These are phyloP conservation scores for Coriolopsis trogii DNA, from an alignment of 1,284 basidiomycete species.

Conservation along the genomic window DNA sequence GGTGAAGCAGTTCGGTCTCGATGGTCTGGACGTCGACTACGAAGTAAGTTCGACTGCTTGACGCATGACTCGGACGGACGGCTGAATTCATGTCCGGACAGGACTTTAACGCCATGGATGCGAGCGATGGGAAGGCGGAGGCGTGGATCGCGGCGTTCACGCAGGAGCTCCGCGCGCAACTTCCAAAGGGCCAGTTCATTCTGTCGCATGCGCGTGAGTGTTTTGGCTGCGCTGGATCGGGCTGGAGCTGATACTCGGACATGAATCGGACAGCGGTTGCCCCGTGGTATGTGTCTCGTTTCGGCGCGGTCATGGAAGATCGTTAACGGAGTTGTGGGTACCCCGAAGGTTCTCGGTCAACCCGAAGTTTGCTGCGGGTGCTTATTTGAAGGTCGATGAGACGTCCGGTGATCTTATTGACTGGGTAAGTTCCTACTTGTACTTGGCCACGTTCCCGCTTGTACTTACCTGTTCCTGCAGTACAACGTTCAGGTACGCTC, in stretches of 20 bases:
- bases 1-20: slow-evolving; percentile 51
- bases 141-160: slow-evolving; percentile 49
- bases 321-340: slow-evolving; percentile 2
- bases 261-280: slow-evolving; percentile 43
- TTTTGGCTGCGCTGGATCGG: not conserved
- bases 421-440: slow-evolving; percentile 32
- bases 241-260: not conserved
- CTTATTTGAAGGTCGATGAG: slow-evolving; percentile 58
- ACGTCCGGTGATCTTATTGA: slow-evolving; percentile 52
- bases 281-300: slow-evolving; percentile 42
- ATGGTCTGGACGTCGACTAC: slow-evolving; percentile 63
- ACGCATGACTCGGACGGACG: not conserved
- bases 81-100: slow-evolving; percentile 21
- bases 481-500: slow-evolving; percentile 48
- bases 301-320: slow-evolving; percentile 1
- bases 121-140: slow-evolving; percentile 41
- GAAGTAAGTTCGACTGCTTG: slow-evolving; percentile 40
- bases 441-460: not conserved
- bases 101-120: slow-evolving; percentile 52
- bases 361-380: slow-evolving; percentile 53
- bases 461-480: slow-evolving; percentile 24
- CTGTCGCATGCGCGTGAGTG: slow-evolving; percentile 42
- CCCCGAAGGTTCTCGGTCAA: slow-evolving; percentile 51
- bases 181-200: slow-evolving; percentile 39
- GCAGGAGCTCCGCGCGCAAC: slow-evolving; percentile 36